phyloP scores from a whole-genome alignment of 345 rosid species.

The Trapa incisa region DNA sequence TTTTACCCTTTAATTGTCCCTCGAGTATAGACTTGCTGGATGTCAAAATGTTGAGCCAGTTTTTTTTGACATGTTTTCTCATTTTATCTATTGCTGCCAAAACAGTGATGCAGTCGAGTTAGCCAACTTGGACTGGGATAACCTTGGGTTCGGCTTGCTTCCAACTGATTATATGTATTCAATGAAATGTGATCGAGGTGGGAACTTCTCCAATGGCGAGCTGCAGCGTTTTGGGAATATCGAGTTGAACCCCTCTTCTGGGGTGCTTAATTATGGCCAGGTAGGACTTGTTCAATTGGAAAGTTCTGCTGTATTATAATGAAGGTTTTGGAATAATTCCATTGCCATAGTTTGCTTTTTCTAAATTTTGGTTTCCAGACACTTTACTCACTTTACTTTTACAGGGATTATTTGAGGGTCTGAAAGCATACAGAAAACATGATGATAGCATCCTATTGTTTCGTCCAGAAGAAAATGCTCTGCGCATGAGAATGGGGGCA shows the following conservation, averaged over 20 bases:
- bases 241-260: constrained; percentile 79
- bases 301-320: not conserved
- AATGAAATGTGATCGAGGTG: constrained; percentile 51
- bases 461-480: constrained; percentile 89
- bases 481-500: constrained; percentile 71
- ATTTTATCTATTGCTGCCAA: not conserved
- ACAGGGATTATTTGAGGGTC: constrained; percentile 86
- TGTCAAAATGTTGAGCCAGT: not conserved
- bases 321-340: too few species aligned
- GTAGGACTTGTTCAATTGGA: constrained; percentile 16
- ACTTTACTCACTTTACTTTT: constrained; percentile 1
- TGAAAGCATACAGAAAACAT: constrained; percentile 79
- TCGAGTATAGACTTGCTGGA: not conserved
- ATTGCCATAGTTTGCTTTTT: not conserved
- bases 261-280: constrained; percentile 92
- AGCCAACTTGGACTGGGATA: constrained; percentile 80
- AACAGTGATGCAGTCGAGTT: constrained; percentile 33
- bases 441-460: constrained; percentile 65
- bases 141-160: constrained; percentile 57
- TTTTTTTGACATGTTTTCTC: not conserved
- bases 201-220: constrained; percentile 53
- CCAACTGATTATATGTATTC: constrained; percentile 80
- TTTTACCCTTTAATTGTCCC: not conserved
- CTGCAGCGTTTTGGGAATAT: constrained; percentile 74
- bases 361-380: not conserved